Percentiles rank a stretch among this genome's conserved stretches.
Evolutionary conservation across 73 alveolate genomes (phyloP).

Genomic region (Paramecium octaurelia): DNA sequence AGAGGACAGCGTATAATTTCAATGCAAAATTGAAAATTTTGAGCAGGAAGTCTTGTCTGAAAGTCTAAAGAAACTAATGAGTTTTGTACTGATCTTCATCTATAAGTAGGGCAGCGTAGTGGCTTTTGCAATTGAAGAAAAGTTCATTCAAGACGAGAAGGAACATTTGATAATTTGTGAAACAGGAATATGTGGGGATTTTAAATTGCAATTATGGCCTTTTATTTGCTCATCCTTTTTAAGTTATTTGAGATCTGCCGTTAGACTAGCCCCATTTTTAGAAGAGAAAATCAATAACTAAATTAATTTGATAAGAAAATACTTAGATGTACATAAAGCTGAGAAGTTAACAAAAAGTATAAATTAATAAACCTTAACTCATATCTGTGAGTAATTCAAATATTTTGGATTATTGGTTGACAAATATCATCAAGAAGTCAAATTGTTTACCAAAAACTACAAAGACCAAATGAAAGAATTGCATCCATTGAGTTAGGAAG

Average conservation of each 20-base stretch:
- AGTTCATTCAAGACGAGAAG: neutral
- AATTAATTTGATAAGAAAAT: neutral
- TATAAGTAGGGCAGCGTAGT: neutral
- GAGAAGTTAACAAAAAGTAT: neutral
- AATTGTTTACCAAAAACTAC: neutral
- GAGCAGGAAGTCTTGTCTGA: neutral
- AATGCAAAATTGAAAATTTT: neutral
- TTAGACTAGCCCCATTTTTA: neutral
- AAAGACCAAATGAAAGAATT: neutral
- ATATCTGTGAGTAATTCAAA: neutral
- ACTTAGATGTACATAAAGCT: neutral
- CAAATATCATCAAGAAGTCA: neutral
- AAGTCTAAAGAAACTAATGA: neutral
- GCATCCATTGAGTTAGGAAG: neutral
- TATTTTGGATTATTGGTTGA: neutral
- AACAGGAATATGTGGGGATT: conserved; percentile 25
- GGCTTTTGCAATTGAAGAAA: neutral
- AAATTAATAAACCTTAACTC: neutral
- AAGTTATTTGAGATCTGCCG: neutral
- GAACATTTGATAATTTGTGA: neutral
- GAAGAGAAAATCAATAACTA: neutral
- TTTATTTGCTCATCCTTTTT: neutral
- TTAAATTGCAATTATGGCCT: neutral
- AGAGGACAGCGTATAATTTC: neutral
- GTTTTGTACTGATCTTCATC: neutral